Evolutionary conservation across 495 filamentous ascomycete species (phyloP).

Genomic region (Penicillium turbatum): DNA sequence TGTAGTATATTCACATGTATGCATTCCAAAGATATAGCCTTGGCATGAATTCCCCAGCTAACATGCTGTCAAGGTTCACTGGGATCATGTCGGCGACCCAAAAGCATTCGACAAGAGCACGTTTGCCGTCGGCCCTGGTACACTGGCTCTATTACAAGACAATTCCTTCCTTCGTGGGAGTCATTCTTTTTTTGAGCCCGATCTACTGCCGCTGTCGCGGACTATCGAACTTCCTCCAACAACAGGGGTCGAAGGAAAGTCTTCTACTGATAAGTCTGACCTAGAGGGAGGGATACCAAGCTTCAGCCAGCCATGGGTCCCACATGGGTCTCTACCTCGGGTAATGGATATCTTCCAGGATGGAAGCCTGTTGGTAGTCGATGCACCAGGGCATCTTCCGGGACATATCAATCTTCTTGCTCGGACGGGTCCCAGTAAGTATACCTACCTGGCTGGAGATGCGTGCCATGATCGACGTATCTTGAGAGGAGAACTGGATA

Average conservation of each 20-base stretch:
- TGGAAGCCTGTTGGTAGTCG: slow-evolving; percentile 32
- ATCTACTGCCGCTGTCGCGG: not conserved
- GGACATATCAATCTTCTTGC: slow-evolving; percentile 45
- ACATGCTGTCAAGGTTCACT: slow-evolving; percentile 28
- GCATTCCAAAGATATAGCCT: not conserved
- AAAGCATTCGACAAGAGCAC: slow-evolving; percentile 27
- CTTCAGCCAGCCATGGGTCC: not conserved
- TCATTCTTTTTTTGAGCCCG: not conserved
- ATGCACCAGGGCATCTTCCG: slow-evolving; percentile 43
- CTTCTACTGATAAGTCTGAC: not conserved
- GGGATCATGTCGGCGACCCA: slow-evolving; percentile 38
- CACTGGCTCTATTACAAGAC: not conserved
- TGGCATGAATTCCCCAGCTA: not conserved
- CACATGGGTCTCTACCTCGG: not conserved
- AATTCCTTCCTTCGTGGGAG: not conserved
- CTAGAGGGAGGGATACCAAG: not conserved
- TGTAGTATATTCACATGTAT: slow-evolving; percentile 29
- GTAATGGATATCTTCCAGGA: slow-evolving; percentile 37
- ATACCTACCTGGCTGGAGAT: slow-evolving; percentile 42
- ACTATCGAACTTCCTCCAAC: not conserved
- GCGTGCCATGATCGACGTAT: slow-evolving; percentile 44
- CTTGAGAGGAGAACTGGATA: slow-evolving; percentile 33
- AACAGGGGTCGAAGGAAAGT: not conserved
- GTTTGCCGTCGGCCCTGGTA: slow-evolving; percentile 1
- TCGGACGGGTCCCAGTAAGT: slow-evolving; percentile 11